Conservation (phyloP, 495 filamentous ascomycete species). For the Lichina pygmaea region DNA sequence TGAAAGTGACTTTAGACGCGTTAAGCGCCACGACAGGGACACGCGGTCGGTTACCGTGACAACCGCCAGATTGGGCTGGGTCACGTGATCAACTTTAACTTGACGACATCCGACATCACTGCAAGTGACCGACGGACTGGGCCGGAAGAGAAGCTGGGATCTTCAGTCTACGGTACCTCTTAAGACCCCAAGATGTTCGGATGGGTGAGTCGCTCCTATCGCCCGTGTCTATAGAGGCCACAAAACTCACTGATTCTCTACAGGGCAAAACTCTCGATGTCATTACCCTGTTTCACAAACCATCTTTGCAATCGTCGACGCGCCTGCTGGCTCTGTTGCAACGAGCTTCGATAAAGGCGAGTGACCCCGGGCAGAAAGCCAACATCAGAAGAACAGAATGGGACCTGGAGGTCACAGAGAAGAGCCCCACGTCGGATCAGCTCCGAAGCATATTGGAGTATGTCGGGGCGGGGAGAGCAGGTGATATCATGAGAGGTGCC, state of each 20-base stretch:
- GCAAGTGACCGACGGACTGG: no score
- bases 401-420: conserved; percentile 64
- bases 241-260: neutral
- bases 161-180: no score
- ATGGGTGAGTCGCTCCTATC: no score
- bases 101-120: no score
- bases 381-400: conserved; percentile 36
- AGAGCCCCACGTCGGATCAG: conserved; percentile 58
- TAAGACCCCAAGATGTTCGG: no score
- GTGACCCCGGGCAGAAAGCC: conserved; percentile 22
- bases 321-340: conserved; percentile 48
- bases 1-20: no score
- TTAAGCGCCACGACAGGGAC: no score
- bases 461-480: conserved; percentile 25
- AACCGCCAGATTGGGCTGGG: no score
- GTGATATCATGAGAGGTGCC: conserved; percentile 44
- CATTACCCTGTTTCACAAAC: conserved; percentile 85
- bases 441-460: conserved; percentile 73
- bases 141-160: no score
- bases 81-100: no score
- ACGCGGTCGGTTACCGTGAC: no score
- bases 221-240: no score
- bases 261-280: conserved; percentile 69
- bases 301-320: conserved; percentile 32
- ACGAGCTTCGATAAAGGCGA: conserved; percentile 37